These are phyloP conservation scores for Triticum urartu DNA, from an alignment of 176 grass and related monocot genomes.

Conservation along the genomic window DNA sequence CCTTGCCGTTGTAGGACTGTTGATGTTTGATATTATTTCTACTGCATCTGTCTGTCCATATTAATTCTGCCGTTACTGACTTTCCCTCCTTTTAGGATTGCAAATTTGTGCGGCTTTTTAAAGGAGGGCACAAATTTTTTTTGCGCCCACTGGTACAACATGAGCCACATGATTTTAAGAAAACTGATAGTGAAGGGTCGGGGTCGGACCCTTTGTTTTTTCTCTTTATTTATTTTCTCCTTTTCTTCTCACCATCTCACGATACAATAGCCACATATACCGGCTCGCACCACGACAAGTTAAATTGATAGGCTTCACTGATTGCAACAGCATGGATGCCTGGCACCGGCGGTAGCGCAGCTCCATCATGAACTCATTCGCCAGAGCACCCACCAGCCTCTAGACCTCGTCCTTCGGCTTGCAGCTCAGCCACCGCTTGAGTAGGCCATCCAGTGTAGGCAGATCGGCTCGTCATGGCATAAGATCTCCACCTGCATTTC, in stretches of 20 bases:
- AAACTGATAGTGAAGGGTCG: too few relatives aligned
- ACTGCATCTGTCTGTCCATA: background rate
- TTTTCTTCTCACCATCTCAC: too few relatives aligned
- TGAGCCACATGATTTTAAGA: background rate
- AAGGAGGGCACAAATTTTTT: background rate
- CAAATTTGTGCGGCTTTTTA: background rate
- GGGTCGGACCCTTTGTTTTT: too few relatives aligned
- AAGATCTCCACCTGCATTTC: constrained; percentile 58
- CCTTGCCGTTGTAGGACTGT: too few relatives aligned
- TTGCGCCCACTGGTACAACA: background rate
- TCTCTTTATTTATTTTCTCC: too few relatives aligned
- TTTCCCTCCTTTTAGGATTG: background rate
- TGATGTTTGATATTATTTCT: too few relatives aligned
- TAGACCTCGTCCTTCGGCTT: constrained; percentile 26
- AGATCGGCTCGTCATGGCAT: constrained; percentile 50
- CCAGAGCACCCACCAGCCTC: constrained; percentile 36
- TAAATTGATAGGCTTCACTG: too few relatives aligned
- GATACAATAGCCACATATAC: too few relatives aligned
- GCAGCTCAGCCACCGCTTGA: constrained; percentile 49
- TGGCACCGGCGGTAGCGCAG: constrained; percentile 56
- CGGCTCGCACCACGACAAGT: too few relatives aligned
- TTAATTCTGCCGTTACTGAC: background rate
- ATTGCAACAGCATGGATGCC: background rate
- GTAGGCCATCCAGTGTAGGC: constrained; percentile 41
- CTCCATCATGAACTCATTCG: constrained; percentile 79